Percentiles rank a stretch among this genome's conserved stretches.
These are phyloP conservation scores for Tarenaya hassleriana DNA, from an alignment of 345 rosid species.

Conservation along the genomic window DNA sequence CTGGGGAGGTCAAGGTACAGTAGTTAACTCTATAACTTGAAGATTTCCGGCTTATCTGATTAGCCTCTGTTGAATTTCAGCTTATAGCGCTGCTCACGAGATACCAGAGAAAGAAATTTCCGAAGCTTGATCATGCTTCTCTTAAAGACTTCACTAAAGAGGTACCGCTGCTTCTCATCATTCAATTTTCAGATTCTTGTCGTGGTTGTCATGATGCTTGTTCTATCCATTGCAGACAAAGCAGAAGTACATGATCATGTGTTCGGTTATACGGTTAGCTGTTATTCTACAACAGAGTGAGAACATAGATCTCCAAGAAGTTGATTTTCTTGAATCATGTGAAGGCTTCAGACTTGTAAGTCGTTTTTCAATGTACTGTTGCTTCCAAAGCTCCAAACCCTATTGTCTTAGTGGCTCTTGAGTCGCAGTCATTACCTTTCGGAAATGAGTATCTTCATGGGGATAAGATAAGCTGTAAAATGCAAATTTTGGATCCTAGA, in stretches of 20 bases:
- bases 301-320: conserved; percentile 29
- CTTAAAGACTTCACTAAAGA: conserved; percentile 34
- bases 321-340: conserved; percentile 32
- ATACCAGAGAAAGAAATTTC: conserved; percentile 67
- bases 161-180: conserved; percentile 30
- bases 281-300: conserved; percentile 42
- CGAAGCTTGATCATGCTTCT: conserved; percentile 34
- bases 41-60: conserved; percentile 18
- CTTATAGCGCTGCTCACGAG: conserved; percentile 54
- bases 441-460: too few relatives aligned
- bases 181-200: conserved; percentile 9
- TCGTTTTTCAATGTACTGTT: background rate
- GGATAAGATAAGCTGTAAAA: too few relatives aligned
- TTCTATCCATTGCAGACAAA: conserved; percentile 31
- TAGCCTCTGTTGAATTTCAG: conserved; percentile 28
- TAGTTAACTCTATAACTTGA: conserved; percentile 15
- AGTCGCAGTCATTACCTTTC: background rate
- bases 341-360: conserved; percentile 50
- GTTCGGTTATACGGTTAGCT: conserved; percentile 43
- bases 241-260: conserved; percentile 42
- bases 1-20: conserved; percentile 61
- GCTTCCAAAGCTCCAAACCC: too few relatives aligned
- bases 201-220: conserved; percentile 6
- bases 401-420: background rate
- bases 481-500: too few relatives aligned